These are phyloP conservation scores for Prinsepia uniflora DNA, from an alignment of 306 rosid species.

Conservation along the genomic window DNA sequence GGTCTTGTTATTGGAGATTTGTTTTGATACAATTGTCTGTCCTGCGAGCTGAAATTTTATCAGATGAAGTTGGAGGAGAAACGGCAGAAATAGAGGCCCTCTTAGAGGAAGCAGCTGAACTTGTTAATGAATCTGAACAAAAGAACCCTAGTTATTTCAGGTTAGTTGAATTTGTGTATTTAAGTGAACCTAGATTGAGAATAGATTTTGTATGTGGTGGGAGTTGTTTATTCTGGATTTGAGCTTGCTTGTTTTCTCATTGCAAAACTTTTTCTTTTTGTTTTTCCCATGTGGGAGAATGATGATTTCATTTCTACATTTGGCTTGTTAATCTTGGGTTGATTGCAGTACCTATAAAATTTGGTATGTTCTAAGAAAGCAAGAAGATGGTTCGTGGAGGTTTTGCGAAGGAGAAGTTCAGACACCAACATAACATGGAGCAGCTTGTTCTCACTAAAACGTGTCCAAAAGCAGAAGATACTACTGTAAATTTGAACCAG, in stretches of 20 bases:
- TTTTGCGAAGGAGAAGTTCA: constrained; percentile 72
- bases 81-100: constrained; percentile 77
- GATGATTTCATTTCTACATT: neutral
- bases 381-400: constrained; percentile 92
- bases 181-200: neutral
- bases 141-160: constrained; percentile 82
- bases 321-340: constrained; percentile 6
- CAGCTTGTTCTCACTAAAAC: neutral
- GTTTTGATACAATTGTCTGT: constrained; percentile 77
- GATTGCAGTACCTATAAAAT: constrained; percentile 75
- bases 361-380: constrained; percentile 68
- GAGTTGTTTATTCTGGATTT: no score
- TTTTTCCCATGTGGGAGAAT: neutral
- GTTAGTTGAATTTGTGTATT: constrained; percentile 34
- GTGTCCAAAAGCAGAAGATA: neutral
- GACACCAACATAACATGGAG: constrained; percentile 38
- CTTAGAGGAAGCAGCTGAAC: constrained; percentile 97
- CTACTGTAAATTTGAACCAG: constrained; percentile 21
- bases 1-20: constrained; percentile 86
- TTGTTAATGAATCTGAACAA: constrained; percentile 59
- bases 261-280: no score
- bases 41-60: constrained; percentile 73
- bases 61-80: constrained; percentile 58
- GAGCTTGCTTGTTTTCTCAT: neutral
- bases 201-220: neutral